A percentile compares a stretch with the other conserved stretches of the same genome.
Conservation (phyloP, 805 yeast species). For the Scheffersomyces ergatensis region DNA sequence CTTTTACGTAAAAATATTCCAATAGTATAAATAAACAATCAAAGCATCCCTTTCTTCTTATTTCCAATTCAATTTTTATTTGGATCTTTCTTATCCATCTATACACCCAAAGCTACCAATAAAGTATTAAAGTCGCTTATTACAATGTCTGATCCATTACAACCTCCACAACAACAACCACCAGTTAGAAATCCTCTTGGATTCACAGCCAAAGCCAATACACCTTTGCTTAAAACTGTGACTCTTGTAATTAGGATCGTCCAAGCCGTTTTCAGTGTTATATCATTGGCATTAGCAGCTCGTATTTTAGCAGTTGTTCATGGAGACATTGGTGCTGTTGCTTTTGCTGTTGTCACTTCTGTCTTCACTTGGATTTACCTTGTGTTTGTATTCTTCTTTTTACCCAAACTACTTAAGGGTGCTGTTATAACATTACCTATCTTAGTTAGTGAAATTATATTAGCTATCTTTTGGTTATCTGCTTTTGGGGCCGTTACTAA, state of each 20-base stretch:
- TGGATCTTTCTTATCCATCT: too few relatives aligned
- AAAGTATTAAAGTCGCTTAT: too few relatives aligned
- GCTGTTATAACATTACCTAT: slow-evolving; percentile 3
- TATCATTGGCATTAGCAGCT: slow-evolving; percentile 6
- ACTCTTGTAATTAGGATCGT: slow-evolving; percentile 3
- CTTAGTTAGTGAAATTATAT: slow-evolving; percentile 3
- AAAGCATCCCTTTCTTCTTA: too few relatives aligned
- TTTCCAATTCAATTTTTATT: too few relatives aligned
- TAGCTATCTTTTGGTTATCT: slow-evolving; percentile 5
- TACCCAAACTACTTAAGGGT: slow-evolving; percentile 1
- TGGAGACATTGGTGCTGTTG: slow-evolving; percentile 3
- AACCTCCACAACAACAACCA: too few relatives aligned
- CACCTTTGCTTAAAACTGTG: too few relatives aligned
- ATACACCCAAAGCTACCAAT: too few relatives aligned
- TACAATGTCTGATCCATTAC: too few relatives aligned
- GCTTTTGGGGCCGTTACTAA: slow-evolving; percentile 7
- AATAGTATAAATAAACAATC: too few relatives aligned
- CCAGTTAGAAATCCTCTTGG: too few relatives aligned
- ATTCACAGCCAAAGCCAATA: too few relatives aligned
- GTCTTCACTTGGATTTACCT: slow-evolving; percentile 3
- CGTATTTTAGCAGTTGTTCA: slow-evolving; percentile 4
- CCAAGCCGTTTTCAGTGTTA: slow-evolving; percentile 3
- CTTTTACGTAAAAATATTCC: too few relatives aligned
- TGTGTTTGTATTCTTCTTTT: slow-evolving; percentile 2
- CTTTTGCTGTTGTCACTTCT: slow-evolving; percentile 4